Evolutionary conservation across 495 filamentous ascomycete genomes (phyloP), one percentile per base, ranked within the genome.

Genomic region (Aspergillus campestris): DNA sequence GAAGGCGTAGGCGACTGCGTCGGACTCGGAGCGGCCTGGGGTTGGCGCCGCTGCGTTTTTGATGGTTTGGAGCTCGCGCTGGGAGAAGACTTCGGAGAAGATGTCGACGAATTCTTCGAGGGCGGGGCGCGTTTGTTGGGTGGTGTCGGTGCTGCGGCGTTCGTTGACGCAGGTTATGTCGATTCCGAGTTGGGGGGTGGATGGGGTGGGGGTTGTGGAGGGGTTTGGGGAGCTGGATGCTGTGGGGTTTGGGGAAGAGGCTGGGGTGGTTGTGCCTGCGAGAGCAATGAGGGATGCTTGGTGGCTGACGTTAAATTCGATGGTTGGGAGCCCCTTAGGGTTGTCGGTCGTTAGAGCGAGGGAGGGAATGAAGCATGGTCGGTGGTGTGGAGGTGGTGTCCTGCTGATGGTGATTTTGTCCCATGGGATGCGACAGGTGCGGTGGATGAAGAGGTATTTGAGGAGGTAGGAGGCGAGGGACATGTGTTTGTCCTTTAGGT

Each of bases 231-330:
- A 33, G 24, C 24, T 27, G 7, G 38, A 8, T 29, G 39, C 27
- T 29, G 35, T 44, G 2, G 44, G 24, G 13, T 11, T 51, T 34
- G 40, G 59, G 45, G 61, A 72, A 48, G 53, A 54, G 27, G 56
- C 67, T 60, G 53, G 58, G 56, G 35, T 52, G 18, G 54, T 46
- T 0, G 64, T 65, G 31, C 79, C 82, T 5, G 78, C 73, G 4
- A 87, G 56, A 5, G 77, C 74, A 8, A 91, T 87, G 8, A 95
- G 63, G 0, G 86, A 86, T 10, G 83, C 84, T 60, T 95, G 89
- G 58, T 95, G 89, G 42, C 79, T 85, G 44, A 95, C 84, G 59
- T 95, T 95, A 75, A 95, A 95, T 44, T 84, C 76, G 12, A 91
- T 70, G 18, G 65, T 62, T 1, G 52, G 51, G 34, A 51, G 1